Evolutionary conservation across 169 alveolate species (phyloP), one percentile per base, ranked within the genome.

Genomic region (Toxoplasma gondii): DNA sequence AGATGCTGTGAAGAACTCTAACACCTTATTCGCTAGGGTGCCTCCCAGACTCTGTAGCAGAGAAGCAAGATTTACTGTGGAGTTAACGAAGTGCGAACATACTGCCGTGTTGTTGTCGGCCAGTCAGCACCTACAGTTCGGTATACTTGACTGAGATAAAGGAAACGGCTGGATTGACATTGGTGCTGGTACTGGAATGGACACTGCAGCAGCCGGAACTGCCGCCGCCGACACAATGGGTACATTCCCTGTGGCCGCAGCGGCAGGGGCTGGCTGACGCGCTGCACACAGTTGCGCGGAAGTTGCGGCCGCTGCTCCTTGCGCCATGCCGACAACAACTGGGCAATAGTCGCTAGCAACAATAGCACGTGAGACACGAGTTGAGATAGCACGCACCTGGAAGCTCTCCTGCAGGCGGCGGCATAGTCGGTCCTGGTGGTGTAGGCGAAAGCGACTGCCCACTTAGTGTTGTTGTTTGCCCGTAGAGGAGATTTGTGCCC

Each of bases 141-240:
- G 90, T 41, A 31, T 22, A 22, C 5, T 5, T 22, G 41, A 36
- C 67, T 82, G 90, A 41, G 64, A 43, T 1, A 43, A 49, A 5
- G 90, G 67, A 41, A 82, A 43, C 5, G 90, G 90, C 90, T 43
- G 90, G 24, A 38, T 43, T 17, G 90, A 38, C 90, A 82, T 82
- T 10, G 90, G 90, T 16, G 90, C 69, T 34, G 90, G 90, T 7
- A 82, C 19, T 31, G 64, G 67, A 41, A 82, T 36, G 4, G 53
- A 67, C 38, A 16, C 34, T 82, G 67, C 44, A 12, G 90, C 64
- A 41, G 64, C 19, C 36, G 53, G 67, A 31, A 39, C 34, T 2
- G 90, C 69, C 12, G 64, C 64, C 19, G 22, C 29, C 38, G 90
- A 27, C 67, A 82, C 90, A 9, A 44, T 43, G 17, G 90, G 90